Evolutionary conservation across 2,329 filamentous ascomycete species (phyloP), one percentile per base, ranked within the genome.

Genomic region (Colletotrichum phormii): DNA sequence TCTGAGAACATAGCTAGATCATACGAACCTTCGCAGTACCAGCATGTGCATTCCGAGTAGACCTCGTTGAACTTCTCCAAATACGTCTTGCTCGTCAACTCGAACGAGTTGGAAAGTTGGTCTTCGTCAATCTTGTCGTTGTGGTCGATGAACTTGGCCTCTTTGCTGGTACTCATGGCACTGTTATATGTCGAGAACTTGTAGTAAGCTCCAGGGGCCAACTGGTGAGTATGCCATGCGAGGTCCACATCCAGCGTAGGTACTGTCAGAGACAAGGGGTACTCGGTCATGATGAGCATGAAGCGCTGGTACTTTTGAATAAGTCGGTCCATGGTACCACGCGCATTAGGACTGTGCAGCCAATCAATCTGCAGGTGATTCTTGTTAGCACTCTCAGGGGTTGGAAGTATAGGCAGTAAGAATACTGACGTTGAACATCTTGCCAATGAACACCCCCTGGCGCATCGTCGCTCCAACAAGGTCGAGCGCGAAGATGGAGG

Each of bases 201-300:
- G 76, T 90, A 92, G 82, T 97, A 97, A 4, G 83, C 78, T 2
- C 79, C 77, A 0, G 94, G 92, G 9, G 84, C 88, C 3, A 96
- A 88, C 79, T 96, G 93, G 77, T 96, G 93, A 0, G 93, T 96
- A 79, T 97, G 94, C 93, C 93, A 95, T 0, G 89, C 92, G 0
- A 95, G 84, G 78, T 95, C 93, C 5, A 95, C 86, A 75, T 95
- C 93, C 0, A 95, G 84, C 0, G 93, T 95, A 0, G 93, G 93
- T 0, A 95, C 93, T 0, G 86, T 88, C 15, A 89, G 83, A 4
- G 86, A 79, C 0, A 73, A 75, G 0, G 86, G 85, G 55, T 89
- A 76, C 0, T 78, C 73, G 1, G 81, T 80, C 80, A 94, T 91
- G 75, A 95, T 87, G 0, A 76, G 62, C 18, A 93, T 83, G 81